Conservation (phyloP, 192 early-diverging fungal species). For the Ambispora gerdemannii region DNA sequence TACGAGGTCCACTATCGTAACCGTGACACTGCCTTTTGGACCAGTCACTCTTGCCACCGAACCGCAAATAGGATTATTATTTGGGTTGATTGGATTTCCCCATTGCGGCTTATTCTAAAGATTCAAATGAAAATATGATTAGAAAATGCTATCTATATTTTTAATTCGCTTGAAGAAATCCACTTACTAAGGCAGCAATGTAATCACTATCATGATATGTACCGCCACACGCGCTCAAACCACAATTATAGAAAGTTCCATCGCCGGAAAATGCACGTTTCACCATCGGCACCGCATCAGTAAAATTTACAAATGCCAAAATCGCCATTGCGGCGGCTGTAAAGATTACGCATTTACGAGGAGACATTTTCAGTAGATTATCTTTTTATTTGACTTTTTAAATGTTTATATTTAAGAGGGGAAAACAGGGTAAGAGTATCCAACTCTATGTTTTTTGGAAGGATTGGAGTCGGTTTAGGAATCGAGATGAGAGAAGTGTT, state of each 20-base stretch:
- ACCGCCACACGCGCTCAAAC: conserved; percentile 54
- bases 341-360: too few relatives aligned
- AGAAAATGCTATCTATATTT: neutral
- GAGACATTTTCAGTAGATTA: too few relatives aligned
- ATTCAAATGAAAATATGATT: neutral
- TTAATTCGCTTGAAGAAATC: neutral
- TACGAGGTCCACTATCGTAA: neutral
- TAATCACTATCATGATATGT: conserved; percentile 44
- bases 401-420: too few relatives aligned
- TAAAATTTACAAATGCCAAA: neutral
- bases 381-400: too few relatives aligned
- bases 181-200: conserved; percentile 48
- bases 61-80: neutral
- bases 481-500: too few relatives aligned
- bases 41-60: neutral
- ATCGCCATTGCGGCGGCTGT: neutral
- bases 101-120: neutral
- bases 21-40: neutral
- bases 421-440: too few relatives aligned
- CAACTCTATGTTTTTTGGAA: too few relatives aligned
- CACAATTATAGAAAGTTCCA: conserved; percentile 54
- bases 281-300: neutral
- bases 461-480: too few relatives aligned
- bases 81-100: conserved; percentile 3
- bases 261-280: conserved; percentile 44